Percentiles rank a stretch among this genome's conserved stretches.
Conservation (phyloP, 2,329 filamentous ascomycete species). For the Phyllosticta ampelicida region DNA sequence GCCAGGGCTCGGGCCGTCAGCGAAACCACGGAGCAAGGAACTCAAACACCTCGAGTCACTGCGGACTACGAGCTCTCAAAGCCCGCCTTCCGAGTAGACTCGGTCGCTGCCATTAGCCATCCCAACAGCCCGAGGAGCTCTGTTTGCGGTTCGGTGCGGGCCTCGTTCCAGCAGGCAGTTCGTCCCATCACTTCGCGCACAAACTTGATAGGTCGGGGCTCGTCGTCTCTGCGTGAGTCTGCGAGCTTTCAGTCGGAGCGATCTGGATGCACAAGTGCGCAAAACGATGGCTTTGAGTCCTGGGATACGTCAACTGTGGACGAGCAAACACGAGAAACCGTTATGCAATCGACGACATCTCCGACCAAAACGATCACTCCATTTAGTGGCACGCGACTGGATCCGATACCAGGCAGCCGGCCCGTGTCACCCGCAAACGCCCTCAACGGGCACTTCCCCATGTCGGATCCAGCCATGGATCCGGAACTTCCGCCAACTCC, state of each 20-base stretch:
- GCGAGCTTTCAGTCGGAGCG: constrained; percentile 23
- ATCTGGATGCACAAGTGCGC: constrained; percentile 14
- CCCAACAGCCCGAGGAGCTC: constrained; percentile 26
- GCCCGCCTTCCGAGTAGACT: background rate
- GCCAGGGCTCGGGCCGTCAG: background rate
- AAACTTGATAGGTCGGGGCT: constrained; percentile 21
- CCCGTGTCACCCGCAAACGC: constrained; percentile 53
- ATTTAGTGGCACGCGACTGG: constrained; percentile 44
- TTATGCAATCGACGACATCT: constrained; percentile 39
- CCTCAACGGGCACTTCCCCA: constrained; percentile 41
- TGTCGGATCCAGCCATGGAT: constrained; percentile 4
- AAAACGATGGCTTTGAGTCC: constrained; percentile 53
- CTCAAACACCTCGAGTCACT: background rate
- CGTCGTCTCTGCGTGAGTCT: constrained; percentile 22
- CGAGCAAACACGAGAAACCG: constrained; percentile 48
- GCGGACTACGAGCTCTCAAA: background rate
- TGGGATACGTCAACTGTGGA: constrained; percentile 66
- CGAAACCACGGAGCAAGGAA: background rate
- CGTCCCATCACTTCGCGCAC: constrained; percentile 28
- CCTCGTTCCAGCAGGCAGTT: constrained; percentile 28
- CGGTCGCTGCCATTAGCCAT: constrained; percentile 26
- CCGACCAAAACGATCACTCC: constrained; percentile 21
- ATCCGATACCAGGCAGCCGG: constrained; percentile 60
- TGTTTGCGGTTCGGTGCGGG: constrained; percentile 23
- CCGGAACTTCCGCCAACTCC: background rate